Evolutionary conservation across 768 basidiomycete genomes (phyloP).

Genomic region (Lactarius tabidus): DNA sequence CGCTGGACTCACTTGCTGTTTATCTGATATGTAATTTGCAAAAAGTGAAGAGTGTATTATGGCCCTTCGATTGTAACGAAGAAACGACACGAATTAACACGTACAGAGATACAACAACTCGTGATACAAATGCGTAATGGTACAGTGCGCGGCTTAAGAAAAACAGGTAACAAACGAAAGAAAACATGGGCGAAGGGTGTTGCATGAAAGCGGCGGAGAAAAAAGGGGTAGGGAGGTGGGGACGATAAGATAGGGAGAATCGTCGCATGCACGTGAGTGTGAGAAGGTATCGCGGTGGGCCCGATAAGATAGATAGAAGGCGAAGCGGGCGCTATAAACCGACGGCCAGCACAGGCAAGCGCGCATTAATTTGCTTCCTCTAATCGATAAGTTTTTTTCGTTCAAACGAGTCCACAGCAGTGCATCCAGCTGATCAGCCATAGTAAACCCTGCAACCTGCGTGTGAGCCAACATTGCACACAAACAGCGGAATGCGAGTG

Average conservation of each 20-base stretch:
- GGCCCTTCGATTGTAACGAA: constrained; percentile 9
- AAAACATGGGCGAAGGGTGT: not conserved
- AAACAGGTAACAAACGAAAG: not conserved
- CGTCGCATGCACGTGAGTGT: not conserved
- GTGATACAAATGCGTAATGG: constrained; percentile 24
- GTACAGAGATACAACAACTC: constrained; percentile 12
- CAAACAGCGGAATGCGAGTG: not conserved
- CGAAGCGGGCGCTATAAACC: constrained; percentile 14
- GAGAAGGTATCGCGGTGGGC: constrained; percentile 2
- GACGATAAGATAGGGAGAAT: not conserved
- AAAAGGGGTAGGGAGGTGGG: not conserved
- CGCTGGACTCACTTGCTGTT: not conserved
- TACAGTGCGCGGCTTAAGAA: constrained; percentile 22
- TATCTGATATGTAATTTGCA: not conserved
- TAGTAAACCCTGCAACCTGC: constrained; percentile 22
- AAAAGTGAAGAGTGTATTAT: constrained; percentile 3
- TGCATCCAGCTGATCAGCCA: constrained; percentile 21
- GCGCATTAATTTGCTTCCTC: constrained; percentile 9
- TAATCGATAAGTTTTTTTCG: constrained; percentile 4
- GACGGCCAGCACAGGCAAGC: constrained; percentile 7
- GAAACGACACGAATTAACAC: constrained; percentile 16
- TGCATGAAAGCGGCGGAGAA: not conserved
- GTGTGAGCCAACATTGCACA: constrained; percentile 2
- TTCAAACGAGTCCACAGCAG: constrained; percentile 14
- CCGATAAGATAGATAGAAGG: constrained; percentile 6